phyloP scores from a whole-genome alignment of 164 flowering plant species.

The Magnolia changhungtana region DNA sequence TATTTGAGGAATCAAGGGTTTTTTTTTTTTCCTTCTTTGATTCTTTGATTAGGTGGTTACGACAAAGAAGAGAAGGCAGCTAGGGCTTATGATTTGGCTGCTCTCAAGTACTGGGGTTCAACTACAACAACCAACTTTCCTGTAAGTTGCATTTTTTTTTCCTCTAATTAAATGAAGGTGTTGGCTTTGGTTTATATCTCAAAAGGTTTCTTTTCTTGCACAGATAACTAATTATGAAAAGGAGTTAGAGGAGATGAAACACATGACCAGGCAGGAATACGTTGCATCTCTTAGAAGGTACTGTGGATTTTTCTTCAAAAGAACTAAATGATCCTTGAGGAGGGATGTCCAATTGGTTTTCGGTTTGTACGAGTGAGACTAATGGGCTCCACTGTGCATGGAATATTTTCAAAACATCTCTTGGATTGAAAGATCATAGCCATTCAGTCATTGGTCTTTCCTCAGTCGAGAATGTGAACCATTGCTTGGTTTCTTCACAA shows the following conservation, averaged over 20 bases:
- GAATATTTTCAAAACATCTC: no score
- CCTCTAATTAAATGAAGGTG: not conserved
- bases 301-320: not conserved
- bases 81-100: constrained; percentile 93
- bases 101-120: constrained; percentile 94
- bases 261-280: constrained; percentile 94
- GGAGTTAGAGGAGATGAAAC: constrained; percentile 90
- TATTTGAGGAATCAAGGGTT: not conserved
- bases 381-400: no score
- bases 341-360: not conserved
- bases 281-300: constrained; percentile 91
- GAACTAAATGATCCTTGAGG: not conserved
- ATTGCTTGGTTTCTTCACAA: no score
- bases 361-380: not conserved
- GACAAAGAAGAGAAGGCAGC: constrained; percentile 98
- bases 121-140: constrained; percentile 88
- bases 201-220: not conserved
- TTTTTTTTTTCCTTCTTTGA: not conserved
- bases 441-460: no score
- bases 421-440: no score
- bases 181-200: not conserved
- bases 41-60: constrained; percentile 68
- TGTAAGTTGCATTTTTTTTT: constrained; percentile 30
- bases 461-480: no score
- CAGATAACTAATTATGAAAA: constrained; percentile 79